Evolutionary conservation across 768 basidiomycete genomes (phyloP), one percentile per base, ranked within the genome.

Genomic region (Dentipellis fragilis): DNA sequence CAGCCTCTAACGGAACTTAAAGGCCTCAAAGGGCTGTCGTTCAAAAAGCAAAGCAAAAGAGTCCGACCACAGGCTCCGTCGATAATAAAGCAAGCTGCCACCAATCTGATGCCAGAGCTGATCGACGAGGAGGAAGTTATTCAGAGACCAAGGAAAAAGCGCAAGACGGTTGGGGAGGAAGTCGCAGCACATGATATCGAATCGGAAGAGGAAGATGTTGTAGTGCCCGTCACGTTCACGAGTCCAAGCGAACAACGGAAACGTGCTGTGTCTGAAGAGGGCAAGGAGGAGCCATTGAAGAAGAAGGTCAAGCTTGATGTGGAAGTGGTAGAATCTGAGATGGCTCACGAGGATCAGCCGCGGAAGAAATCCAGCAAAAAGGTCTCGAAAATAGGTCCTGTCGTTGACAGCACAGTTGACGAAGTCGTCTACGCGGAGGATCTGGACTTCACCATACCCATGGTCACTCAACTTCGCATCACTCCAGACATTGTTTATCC

Each of bases 131-230:
- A 64, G 36, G 67, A 62, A 12, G 66, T 65, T 14, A 65, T 68
- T 17, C 74, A 75, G 54, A 72, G 76, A 34, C 80, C 80, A 45
- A 80, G 71, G 70, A 83, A 85, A 75, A 81, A 74, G 66, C 72
- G 74, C 64, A 82, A 75, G 71, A 77, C 77, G 64, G 80, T 80
- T 58, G 59, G 63, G 62, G 68, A 63, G 48, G 71, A 60, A 61
- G 72, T 69, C 58, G 65, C 75, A 38, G 61, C 68, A 35, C 74
- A 74, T 42, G 52, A 83, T 42, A 60, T 80, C 40, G 85, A 85
- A 71, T 80, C 78, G 6, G 86, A 85, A 62, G 79, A 80, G 39
- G 86, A 85, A 54, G 75, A 73, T n/a, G 14, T 34, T 3, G 12
- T 22, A 22, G 0, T 49, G 19, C 49, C 46, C 6, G 49, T 51